Percentiles rank a stretch among this genome's conserved stretches.
Conservation (phyloP, 345 rosid species). For the Orychophragmus violaceus region DNA sequence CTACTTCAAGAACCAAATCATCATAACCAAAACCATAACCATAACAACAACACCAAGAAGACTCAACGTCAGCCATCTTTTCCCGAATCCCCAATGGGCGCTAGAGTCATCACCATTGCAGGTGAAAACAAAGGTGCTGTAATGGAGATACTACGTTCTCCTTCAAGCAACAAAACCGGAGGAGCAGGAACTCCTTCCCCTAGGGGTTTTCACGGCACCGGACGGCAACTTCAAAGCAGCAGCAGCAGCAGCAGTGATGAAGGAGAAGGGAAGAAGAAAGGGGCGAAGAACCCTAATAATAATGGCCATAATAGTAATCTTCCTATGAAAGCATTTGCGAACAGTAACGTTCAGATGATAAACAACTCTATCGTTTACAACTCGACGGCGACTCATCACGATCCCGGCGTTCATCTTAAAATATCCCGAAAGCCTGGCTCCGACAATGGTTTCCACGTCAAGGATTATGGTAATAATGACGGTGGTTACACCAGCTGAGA, state of each 20-base stretch:
- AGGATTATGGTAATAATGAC: constrained; percentile 32
- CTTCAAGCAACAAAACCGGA: constrained; percentile 34
- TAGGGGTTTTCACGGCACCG: constrained; percentile 15
- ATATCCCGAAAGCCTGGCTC: constrained; percentile 46
- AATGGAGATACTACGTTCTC: constrained; percentile 65
- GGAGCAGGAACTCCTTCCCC: constrained; percentile 18
- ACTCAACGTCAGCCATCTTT: constrained; percentile 24
- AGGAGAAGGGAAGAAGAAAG: constrained; percentile 36
- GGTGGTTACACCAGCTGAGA: constrained; percentile 35
- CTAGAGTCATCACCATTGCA: constrained; percentile 67
- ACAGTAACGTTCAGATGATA: constrained; percentile 85
- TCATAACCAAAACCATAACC: constrained; percentile 10
- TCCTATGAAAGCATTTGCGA: constrained; percentile 54
- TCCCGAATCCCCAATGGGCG: constrained; percentile 38
- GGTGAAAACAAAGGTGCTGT: constrained; percentile 91
- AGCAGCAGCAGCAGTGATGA: constrained; percentile 43
- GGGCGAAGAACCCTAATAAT: constrained; percentile 9
- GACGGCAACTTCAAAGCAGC: constrained; percentile 21
- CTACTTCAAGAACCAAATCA: constrained; percentile 24
- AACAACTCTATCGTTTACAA: constrained; percentile 74
- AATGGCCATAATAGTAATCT: constrained; percentile 13
- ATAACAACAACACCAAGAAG: constrained; percentile 16
- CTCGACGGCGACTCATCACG: constrained; percentile 58
- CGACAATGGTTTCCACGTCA: constrained; percentile 36
- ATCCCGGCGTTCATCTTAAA: constrained; percentile 75